phyloP scores from a whole-genome alignment of 164 flowering plant species.

The Houttuynia cordata region DNA sequence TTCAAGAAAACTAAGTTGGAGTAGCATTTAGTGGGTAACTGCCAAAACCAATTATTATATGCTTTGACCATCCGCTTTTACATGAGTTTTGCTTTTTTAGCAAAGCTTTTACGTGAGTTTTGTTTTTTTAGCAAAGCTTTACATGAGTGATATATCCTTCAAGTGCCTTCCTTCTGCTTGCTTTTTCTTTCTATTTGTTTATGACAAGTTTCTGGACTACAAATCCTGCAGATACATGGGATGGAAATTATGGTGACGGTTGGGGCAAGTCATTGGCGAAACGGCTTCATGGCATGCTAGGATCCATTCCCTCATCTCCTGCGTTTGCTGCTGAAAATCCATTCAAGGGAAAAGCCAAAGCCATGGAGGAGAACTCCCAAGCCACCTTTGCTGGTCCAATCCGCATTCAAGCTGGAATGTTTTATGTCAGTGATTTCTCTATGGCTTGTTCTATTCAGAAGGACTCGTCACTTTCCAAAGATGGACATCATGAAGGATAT shows the following conservation, averaged over 20 bases:
- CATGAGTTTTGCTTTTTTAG: too few species aligned
- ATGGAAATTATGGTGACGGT: neutral
- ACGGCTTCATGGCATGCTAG: neutral
- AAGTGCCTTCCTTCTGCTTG: neutral
- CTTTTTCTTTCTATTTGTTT: neutral
- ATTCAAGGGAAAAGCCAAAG: neutral
- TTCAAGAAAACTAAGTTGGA: too few species aligned
- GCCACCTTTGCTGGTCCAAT: neutral
- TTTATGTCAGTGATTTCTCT: neutral
- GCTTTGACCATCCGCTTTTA: too few species aligned
- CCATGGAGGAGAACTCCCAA: neutral
- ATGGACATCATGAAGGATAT: neutral
- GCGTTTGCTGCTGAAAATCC: constrained; percentile 4
- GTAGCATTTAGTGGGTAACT: too few species aligned
- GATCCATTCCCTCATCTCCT: constrained; percentile 2
- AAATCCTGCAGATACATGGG: neutral
- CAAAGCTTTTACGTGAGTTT: neutral
- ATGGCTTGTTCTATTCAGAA: neutral
- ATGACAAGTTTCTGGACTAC: neutral
- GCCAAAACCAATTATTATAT: too few species aligned
- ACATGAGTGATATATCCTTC: neutral
- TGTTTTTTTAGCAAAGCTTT: too few species aligned
- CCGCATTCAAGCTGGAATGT: neutral
- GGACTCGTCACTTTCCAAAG: neutral
- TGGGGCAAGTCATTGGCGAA: constrained; percentile 1